These are phyloP conservation scores for Quercus lobata DNA, from an alignment of 331 rosid genomes.

Conservation along the genomic window DNA sequence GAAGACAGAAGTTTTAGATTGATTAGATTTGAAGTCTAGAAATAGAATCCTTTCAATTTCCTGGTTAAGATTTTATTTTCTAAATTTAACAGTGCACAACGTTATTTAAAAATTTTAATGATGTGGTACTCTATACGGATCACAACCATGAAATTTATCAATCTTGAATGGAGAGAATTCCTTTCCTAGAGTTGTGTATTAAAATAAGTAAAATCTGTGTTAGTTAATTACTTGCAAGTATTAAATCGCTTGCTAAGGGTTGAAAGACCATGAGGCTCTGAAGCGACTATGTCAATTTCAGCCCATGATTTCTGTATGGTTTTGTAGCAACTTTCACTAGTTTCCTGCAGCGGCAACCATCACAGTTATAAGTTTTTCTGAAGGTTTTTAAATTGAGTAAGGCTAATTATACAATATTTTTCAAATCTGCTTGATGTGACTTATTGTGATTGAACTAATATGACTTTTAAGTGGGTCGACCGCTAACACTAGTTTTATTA, in stretches of 20 bases:
- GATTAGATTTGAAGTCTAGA: background rate
- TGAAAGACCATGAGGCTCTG: slow-evolving; percentile 34
- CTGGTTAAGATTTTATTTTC: too few species aligned
- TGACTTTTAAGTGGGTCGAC: too few species aligned
- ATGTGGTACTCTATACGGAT: too few species aligned
- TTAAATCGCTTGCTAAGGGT: slow-evolving; percentile 40
- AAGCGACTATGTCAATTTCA: slow-evolving; percentile 36
- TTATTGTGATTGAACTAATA: too few species aligned
- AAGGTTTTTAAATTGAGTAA: background rate
- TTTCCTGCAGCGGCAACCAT: slow-evolving; percentile 31
- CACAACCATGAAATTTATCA: too few species aligned
- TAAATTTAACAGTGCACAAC: too few species aligned
- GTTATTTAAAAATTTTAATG: too few species aligned
- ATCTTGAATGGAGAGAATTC: too few species aligned
- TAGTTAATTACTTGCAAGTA: slow-evolving; percentile 40
- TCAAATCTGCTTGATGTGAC: too few species aligned
- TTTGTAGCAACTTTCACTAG: slow-evolving; percentile 45
- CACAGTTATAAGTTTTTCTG: background rate
- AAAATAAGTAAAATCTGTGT: background rate
- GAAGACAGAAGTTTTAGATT: background rate
- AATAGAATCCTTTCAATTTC: too few species aligned
- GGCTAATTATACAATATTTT: too few species aligned
- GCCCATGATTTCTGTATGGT: slow-evolving; percentile 49
- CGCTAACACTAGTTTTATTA: too few species aligned
- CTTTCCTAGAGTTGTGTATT: background rate